phyloP scores from a whole-genome alignment of 495 filamentous ascomycete species.

The Elasticomyces elasticus region DNA sequence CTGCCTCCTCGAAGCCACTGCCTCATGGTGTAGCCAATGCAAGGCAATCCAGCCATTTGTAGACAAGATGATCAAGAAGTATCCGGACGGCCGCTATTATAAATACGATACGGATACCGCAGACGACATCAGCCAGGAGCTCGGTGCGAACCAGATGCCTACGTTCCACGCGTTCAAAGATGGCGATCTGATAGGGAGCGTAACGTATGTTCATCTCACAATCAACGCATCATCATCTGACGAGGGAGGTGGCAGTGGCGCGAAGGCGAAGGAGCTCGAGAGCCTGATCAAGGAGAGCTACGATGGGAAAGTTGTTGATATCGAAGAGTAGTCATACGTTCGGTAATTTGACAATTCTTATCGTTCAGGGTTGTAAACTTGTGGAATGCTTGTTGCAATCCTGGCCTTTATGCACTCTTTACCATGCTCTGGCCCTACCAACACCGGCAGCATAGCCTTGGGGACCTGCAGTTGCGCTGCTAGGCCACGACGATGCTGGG shows the following conservation, averaged over 20 bases:
- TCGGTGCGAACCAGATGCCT: constrained; percentile 24
- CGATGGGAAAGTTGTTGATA: constrained; percentile 16
- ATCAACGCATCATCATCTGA: too few species aligned
- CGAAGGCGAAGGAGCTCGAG: constrained; percentile 20
- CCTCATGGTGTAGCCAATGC: constrained; percentile 1
- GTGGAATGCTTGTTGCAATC: too few species aligned
- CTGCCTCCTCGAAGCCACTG: constrained; percentile 25
- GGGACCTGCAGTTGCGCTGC: constrained; percentile 1
- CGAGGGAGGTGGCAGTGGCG: constrained; percentile 21
- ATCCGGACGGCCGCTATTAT: constrained; percentile 24
- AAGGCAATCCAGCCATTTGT: constrained; percentile 26
- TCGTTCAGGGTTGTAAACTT: too few species aligned
- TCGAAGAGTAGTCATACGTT: not conserved
- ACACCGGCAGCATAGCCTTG: not conserved
- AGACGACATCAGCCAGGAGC: constrained; percentile 24
- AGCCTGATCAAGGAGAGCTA: constrained; percentile 23
- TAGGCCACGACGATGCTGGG: not conserved
- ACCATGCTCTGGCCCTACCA: not conserved
- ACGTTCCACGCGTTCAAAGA: constrained; percentile 27
- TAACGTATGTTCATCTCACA: too few species aligned
- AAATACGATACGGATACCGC: constrained; percentile 23
- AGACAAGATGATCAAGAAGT: constrained; percentile 23
- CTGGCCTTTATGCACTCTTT: not conserved
- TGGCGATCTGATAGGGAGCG: constrained; percentile 21
- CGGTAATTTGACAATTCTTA: too few species aligned